Evolutionary conservation across 495 filamentous ascomycete species (phyloP).

Genomic region (Penicillium coprophilum): DNA sequence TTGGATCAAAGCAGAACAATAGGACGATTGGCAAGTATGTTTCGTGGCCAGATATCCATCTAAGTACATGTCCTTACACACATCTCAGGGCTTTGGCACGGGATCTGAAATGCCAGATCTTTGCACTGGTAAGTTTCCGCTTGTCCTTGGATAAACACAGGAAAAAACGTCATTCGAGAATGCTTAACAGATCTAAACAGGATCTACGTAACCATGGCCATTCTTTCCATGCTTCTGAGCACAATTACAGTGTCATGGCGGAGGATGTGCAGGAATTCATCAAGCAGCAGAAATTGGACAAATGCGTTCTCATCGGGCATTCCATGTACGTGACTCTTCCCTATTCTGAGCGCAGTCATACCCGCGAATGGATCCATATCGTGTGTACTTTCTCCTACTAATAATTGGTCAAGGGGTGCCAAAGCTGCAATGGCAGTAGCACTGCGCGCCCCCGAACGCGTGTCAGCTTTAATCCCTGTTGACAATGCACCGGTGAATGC

Average conservation of each 20-base stretch:
- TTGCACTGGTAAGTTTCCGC: conserved; percentile 65
- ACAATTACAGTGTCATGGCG: conserved; percentile 85
- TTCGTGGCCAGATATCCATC: background rate
- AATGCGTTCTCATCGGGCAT: conserved; percentile 82
- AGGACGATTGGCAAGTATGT: conserved; percentile 93
- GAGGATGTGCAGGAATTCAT: conserved; percentile 86
- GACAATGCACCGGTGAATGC: conserved; percentile 92
- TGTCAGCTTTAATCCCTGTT: conserved; percentile 73
- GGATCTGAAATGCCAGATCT: conserved; percentile 78
- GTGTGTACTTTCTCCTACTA: background rate
- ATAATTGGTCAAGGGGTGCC: conserved; percentile 64
- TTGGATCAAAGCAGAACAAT: conserved; percentile 96
- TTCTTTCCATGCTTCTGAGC: conserved; percentile 70
- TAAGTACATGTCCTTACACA: conserved; percentile 12
- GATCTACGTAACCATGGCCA: conserved; percentile 96
- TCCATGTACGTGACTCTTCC: conserved; percentile 67
- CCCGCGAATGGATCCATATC: background rate
- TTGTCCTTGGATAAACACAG: background rate
- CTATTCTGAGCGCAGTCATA: background rate
- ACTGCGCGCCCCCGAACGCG: conserved; percentile 61
- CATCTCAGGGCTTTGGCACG: conserved; percentile 68
- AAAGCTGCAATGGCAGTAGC: conserved; percentile 92
- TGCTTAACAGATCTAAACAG: conserved; percentile 39
- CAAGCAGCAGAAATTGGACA: conserved; percentile 63
- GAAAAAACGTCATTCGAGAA: background rate